Evolutionary conservation across 1,284 basidiomycete genomes (phyloP).

Genomic region (Microbotryomycetes sp.): DNA sequence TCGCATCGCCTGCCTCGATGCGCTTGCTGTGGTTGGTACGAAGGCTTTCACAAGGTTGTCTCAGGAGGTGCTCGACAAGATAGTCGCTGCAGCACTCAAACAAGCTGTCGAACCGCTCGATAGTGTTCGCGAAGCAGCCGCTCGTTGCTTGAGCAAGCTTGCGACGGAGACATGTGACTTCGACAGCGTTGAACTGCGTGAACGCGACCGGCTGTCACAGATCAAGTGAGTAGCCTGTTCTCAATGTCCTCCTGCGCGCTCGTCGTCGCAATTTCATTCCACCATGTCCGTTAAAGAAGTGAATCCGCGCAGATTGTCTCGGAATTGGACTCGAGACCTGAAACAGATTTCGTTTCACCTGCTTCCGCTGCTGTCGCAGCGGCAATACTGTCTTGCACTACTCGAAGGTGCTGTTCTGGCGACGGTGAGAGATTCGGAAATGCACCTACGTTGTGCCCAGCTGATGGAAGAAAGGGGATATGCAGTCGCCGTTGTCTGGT

Average conservation of each 20-base stretch:
- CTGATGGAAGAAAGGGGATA: slow-evolving; percentile 21
- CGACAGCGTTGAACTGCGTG: slow-evolving; percentile 49
- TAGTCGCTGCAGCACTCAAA: slow-evolving; percentile 61
- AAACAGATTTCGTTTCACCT: slow-evolving; percentile 60
- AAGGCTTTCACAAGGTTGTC: slow-evolving; percentile 3
- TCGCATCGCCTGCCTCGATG: slow-evolving; percentile 50
- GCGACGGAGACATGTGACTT: slow-evolving; percentile 44
- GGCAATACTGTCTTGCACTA: slow-evolving; percentile 56
- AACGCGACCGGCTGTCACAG: slow-evolving; percentile 38
- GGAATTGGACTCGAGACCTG: slow-evolving; percentile 27
- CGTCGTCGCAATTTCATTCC: background rate
- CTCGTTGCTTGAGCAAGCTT: slow-evolving; percentile 55
- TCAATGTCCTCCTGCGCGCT: slow-evolving; percentile 5
- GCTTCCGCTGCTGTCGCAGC: slow-evolving; percentile 60
- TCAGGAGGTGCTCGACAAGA: slow-evolving; percentile 15
- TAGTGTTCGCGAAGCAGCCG: slow-evolving; percentile 74
- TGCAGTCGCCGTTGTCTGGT: slow-evolving; percentile 35
- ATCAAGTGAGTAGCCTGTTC: slow-evolving; percentile 8
- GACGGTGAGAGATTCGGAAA: slow-evolving; percentile 51
- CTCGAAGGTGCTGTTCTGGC: slow-evolving; percentile 69
- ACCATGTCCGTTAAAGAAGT: background rate
- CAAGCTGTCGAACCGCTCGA: slow-evolving; percentile 88
- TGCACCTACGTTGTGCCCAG: slow-evolving; percentile 13
- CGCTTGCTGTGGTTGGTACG: slow-evolving; percentile 46
- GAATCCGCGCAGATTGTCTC: slow-evolving; percentile 12